phyloP scores from a whole-genome alignment of 495 filamentous ascomycete genomes.

The Penicillium lividum region DNA sequence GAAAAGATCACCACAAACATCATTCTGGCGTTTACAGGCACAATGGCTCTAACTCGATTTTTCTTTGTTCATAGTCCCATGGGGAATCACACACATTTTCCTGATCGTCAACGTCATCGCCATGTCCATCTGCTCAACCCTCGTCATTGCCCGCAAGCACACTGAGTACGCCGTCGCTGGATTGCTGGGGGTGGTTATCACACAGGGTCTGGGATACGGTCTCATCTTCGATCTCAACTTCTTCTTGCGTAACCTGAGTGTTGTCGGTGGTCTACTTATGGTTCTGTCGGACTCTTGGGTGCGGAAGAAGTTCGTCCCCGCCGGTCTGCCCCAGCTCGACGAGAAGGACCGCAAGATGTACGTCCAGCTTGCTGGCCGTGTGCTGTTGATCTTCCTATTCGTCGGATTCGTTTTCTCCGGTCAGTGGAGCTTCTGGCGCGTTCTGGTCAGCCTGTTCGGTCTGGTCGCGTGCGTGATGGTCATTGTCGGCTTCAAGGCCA shows the following conservation, averaged over 20 bases:
- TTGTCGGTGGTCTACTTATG: slow-evolving; percentile 96
- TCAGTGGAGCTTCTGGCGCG: slow-evolving; percentile 82
- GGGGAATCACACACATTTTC: slow-evolving; percentile 90
- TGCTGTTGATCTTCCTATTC: slow-evolving; percentile 97
- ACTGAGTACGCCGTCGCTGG: slow-evolving; percentile 90
- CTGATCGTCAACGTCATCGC: slow-evolving; percentile 86
- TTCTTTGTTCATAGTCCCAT: slow-evolving; percentile 63
- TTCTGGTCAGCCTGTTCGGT: slow-evolving; percentile 79
- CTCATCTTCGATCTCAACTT: slow-evolving; percentile 99
- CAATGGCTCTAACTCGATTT: slow-evolving; percentile 20
- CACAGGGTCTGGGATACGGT: slow-evolving; percentile 96
- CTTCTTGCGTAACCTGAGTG: slow-evolving; percentile 97
- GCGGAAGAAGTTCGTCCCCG: slow-evolving; percentile 94
- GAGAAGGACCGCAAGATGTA: slow-evolving; percentile 99
- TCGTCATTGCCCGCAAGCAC: slow-evolving; percentile 89
- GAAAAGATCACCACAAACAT: neutral
- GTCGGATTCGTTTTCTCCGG: slow-evolving; percentile 94
- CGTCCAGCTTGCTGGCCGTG: slow-evolving; percentile 93
- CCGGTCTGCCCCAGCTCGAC: slow-evolving; percentile 87
- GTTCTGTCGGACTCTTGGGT: slow-evolving; percentile 98
- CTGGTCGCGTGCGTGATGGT: slow-evolving; percentile 97
- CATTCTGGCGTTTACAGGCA: neutral
- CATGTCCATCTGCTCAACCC: slow-evolving; percentile 77
- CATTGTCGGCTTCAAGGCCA: slow-evolving; percentile 98
- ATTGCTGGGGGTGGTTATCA: slow-evolving; percentile 85